Base-by-base conservation (phyloP, 257 asterid genomes). In the Galeopsis tetrahit region DNA sequence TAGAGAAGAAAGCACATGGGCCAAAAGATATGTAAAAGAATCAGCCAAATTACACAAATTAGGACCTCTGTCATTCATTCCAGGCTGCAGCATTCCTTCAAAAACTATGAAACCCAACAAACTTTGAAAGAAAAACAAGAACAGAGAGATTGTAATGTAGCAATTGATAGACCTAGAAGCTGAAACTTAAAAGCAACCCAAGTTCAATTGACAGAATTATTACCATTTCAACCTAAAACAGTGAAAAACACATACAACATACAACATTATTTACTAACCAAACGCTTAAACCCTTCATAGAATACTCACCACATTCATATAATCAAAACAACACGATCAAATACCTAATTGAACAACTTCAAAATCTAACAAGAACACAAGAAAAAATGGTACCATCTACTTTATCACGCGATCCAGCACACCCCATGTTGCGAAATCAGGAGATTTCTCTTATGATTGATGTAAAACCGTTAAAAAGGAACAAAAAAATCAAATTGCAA, bases 391-490 rank as follows among this genome's bases (percentile, higher is more conserved):
- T 80, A 85, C 90, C 90, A 63, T 83, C 84, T 3, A 55, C 70
- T 72, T 85, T 85, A 57, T 80, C 82, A 31, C 87, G 87, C 81
- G 87, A 85, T 82, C 90, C 90, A 78, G 87, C 86, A 78, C 90
- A 85, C 49, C 90, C 90, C 87, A 85, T 85, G 62, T 49, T 40
- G 70, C 57, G 60, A 32, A 35, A 33, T 42, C 53, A n/a, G 15
- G n/a, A 9, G 32, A 82, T 65, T 75, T 46, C 58, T 38, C 52
- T 35, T 6, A 63, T 51, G 76, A 71, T 65, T 33, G 65, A 48
- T 59, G 72, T 49, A 35, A 32, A 66, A 34, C 5, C 65, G 56
- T 28, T 28, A 21, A 52, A n/a, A 61, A n/a, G 14, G 46, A 11
- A 38, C 11, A 7, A 3, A 4, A 31, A 49, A 2, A 48, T n/a